Evolutionary conservation across 257 asterid species (phyloP).

Genomic region (Solanum pinnatisectum): DNA sequence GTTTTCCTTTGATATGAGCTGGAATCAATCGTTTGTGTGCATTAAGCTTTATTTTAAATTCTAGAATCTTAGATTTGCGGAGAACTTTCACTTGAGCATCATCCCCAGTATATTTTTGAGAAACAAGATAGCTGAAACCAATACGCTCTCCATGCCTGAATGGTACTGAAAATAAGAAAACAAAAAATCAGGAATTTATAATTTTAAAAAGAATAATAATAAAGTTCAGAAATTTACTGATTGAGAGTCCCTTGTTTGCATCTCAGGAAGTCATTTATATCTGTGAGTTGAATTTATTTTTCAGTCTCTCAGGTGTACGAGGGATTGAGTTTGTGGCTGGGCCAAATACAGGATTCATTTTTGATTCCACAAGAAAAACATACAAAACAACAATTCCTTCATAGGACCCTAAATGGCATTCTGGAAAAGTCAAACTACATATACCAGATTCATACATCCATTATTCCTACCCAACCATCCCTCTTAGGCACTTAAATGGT

Average conservation of each 20-base stretch:
- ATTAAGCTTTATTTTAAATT: constrained; percentile 6
- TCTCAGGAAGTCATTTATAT: background rate
- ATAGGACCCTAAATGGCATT: background rate
- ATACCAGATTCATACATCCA: background rate
- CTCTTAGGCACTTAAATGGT: background rate
- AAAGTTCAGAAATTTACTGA: background rate
- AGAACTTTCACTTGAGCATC: constrained; percentile 15
- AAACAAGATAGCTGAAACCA: constrained; percentile 17
- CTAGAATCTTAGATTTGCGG: constrained; percentile 8
- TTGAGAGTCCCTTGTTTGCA: background rate
- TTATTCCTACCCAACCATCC: background rate
- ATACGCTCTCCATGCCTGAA: constrained; percentile 23
- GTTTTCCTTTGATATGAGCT: constrained; percentile 8
- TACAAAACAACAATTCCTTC: background rate
- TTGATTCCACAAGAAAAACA: background rate
- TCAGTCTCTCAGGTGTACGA: background rate
- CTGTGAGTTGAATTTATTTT: background rate
- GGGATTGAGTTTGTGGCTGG: background rate
- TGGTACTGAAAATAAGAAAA: constrained; percentile 4
- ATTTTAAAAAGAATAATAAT: background rate
- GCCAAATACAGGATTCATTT: background rate
- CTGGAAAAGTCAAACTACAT: background rate
- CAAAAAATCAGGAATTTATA: background rate
- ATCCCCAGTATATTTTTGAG: constrained; percentile 19
- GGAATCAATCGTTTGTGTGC: constrained; percentile 10